Evolutionary conservation across 2,329 filamentous ascomycete genomes (phyloP), one percentile per base, ranked within the genome.

Genomic region (Phaeosphaeria sp.): DNA sequence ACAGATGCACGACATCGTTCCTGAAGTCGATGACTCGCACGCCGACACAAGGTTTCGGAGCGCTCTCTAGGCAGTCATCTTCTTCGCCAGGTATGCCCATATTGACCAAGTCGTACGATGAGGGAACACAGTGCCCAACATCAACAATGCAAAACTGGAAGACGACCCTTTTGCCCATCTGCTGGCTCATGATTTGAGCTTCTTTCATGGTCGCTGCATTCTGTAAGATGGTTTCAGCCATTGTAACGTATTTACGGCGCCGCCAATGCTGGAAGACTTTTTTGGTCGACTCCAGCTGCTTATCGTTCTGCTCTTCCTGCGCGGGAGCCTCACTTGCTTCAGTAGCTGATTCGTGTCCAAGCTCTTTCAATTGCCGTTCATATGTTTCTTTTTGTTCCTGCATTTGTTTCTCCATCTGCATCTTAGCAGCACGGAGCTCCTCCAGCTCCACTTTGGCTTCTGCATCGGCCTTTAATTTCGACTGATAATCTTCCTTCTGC

Each of bases 71-170:
- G 18, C 90, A 89, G 30, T 90, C 82, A 70, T 97, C 93, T 22
- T 94, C 92, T 75, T 98, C 94, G 10, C 89, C 88, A 0, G 90
- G 90, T 43, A 97, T 88, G 20, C 92, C 94, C 70, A 96, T 97
- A 43, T 99, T 83, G 3, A 98, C 93, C 79, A 99, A 90, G 76
- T 99, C 95, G 78, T 99, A 99, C 0, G 93, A 96, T 2, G 95
- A 99, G 67, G 90, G 93, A 65, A 96, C 85, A 21, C 88, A 89
- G 71, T 99, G 93, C 1, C 95, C 95, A 62, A 90, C 82, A 69
- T 97, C 94, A 30, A 98, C 88, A 55, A 97, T 89, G 13, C 92
- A 90, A 74, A 98, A 99, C 76, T 99, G 95, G 75, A 99, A 98
- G 20, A 94, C 89, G 9, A 97, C 91, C 64, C 88, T 88, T 75